Evolutionary conservation across 1,139 yeast genomes (phyloP).

Genomic region (Geotrichum histeridarum): DNA sequence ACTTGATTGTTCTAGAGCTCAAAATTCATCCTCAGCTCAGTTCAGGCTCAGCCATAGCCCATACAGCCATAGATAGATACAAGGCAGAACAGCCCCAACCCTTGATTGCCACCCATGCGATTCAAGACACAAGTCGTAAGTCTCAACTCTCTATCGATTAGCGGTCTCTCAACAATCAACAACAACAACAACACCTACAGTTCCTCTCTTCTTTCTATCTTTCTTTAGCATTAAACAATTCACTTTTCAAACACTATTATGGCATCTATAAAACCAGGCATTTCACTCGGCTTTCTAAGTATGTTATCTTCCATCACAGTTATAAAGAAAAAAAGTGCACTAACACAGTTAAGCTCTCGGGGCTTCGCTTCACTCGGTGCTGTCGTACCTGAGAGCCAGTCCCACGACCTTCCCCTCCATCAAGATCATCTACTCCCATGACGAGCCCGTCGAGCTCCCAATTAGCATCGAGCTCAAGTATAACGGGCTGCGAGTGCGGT

Average conservation of each 20-base stretch:
- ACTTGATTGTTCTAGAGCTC: neutral
- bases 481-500: slow-evolving; percentile 30
- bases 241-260: slow-evolving; percentile 4
- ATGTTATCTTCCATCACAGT: neutral
- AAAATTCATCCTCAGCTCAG: neutral
- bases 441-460: slow-evolving; percentile 24
- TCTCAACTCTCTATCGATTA: neutral
- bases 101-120: neutral
- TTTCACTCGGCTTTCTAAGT: slow-evolving; percentile 16
- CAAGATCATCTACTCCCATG: slow-evolving; percentile 26
- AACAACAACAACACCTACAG: too few species aligned
- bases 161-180: too few species aligned
- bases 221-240: too few species aligned
- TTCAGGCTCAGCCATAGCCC: neutral
- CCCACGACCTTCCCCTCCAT: slow-evolving; percentile 29
- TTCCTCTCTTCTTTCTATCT: too few species aligned
- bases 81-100: neutral
- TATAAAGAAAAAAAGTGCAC: neutral
- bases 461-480: slow-evolving; percentile 25
- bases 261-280: slow-evolving; percentile 18
- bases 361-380: slow-evolving; percentile 25
- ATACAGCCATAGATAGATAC: neutral
- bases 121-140: neutral
- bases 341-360: slow-evolving; percentile 24
- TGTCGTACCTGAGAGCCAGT: slow-evolving; percentile 24